A percentile compares a stretch with the other conserved stretches of the same genome.
phyloP scores from a whole-genome alignment of 108 stramenopile genomes.

The Cafeteria roenbergensis region DNA sequence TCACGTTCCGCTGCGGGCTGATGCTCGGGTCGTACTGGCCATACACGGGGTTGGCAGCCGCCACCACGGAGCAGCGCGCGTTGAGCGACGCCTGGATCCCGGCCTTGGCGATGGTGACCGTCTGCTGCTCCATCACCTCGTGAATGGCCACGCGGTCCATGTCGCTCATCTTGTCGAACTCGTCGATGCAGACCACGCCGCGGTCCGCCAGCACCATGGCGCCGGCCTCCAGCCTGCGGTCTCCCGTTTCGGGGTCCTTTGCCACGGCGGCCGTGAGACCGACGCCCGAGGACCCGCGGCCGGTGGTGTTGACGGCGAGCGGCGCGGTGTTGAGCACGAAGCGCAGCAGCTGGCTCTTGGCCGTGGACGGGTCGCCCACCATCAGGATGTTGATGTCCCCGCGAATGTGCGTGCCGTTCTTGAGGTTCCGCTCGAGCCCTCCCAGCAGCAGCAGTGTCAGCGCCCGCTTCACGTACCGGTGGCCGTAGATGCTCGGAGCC shows the following conservation, averaged over 20 bases:
- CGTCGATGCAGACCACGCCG: constrained; percentile 96
- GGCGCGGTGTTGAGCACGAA: constrained; percentile 86
- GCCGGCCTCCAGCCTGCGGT: constrained; percentile 89
- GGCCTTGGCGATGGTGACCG: constrained; percentile 98
- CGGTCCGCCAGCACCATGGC: constrained; percentile 98
- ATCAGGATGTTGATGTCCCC: constrained; percentile 98
- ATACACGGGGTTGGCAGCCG: constrained; percentile 98
- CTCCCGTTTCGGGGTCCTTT: constrained; percentile 86
- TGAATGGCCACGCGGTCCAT: constrained; percentile 90
- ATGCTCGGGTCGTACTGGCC: constrained; percentile 90
- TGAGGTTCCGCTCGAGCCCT: constrained; percentile 85
- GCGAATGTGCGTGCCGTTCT: constrained; percentile 88
- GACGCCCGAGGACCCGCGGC: constrained; percentile 92
- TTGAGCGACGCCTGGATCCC: constrained; percentile 85
- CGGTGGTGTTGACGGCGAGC: constrained; percentile 79
- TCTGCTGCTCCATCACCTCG: constrained; percentile 99
- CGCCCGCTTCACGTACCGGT: constrained; percentile 86
- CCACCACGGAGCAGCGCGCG: constrained; percentile 87
- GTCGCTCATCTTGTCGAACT: constrained; percentile 75
- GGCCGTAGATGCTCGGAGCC: constrained; percentile 91
- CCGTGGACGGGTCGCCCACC: constrained; percentile 99
- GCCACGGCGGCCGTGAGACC: constrained; percentile 97
- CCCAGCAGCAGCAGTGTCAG: constrained; percentile 74
- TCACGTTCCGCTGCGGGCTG: constrained; percentile 93
- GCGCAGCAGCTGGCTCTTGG: constrained; percentile 88